Evolutionary conservation across 768 basidiomycete genomes (phyloP).

Genomic region (Suillus sp.): DNA sequence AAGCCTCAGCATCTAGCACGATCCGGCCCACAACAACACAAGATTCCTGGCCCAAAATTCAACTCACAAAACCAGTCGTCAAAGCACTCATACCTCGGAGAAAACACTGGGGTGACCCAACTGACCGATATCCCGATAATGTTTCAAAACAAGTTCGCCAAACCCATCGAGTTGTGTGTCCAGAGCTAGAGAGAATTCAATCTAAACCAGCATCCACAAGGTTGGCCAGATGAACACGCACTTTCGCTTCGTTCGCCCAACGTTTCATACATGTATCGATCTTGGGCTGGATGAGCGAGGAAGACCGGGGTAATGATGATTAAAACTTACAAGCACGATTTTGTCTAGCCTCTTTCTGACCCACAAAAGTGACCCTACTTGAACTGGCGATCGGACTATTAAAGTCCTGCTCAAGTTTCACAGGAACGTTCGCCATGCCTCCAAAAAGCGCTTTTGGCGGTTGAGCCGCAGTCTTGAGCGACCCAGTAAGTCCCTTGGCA

Average conservation of each 20-base stretch:
- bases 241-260: conserved; percentile 82
- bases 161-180: conserved; percentile 89
- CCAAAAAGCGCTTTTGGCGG: conserved; percentile 3
- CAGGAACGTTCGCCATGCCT: not conserved
- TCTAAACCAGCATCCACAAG: not conserved
- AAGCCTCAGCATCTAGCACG: conserved; percentile 64
- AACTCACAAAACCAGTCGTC: not conserved
- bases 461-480: conserved; percentile 2
- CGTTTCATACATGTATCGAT: conserved; percentile 96
- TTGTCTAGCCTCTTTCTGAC: conserved; percentile 32
- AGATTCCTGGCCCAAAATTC: conserved; percentile 48
- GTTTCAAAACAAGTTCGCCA: conserved; percentile 67
- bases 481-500: not conserved
- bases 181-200: conserved; percentile 51
- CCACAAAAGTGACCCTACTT: conserved; percentile 33
- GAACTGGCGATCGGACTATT: conserved; percentile 23
- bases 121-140: conserved; percentile 67
- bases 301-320: not conserved
- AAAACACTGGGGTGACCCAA: conserved; percentile 73
- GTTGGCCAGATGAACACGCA: conserved; percentile 30
- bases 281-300: conserved; percentile 36
- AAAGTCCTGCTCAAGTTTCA: conserved; percentile 8
- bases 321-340: conserved; percentile 54
- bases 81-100: conserved; percentile 46
- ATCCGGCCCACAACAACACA: conserved; percentile 75